Evolutionary conservation across 495 filamentous ascomycete genomes (phyloP).

Genomic region (Aspergillus nanangensis): DNA sequence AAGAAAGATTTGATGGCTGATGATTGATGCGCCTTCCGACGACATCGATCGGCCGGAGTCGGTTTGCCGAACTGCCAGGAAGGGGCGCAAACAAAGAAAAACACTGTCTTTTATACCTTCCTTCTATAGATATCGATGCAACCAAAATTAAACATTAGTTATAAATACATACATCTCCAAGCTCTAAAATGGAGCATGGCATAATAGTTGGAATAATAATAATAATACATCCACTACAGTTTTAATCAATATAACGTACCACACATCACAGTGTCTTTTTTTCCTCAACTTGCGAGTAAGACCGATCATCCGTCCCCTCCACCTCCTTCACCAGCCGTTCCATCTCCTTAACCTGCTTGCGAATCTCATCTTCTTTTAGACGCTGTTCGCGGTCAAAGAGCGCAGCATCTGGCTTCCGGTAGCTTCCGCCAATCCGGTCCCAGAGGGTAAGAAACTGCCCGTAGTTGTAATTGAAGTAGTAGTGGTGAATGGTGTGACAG

Average conservation of each 20-base stretch:
- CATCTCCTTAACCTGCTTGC: constrained; percentile 69
- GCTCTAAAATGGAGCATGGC: no score
- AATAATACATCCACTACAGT: no score
- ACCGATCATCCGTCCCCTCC: constrained; percentile 72
- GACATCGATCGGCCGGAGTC: no score
- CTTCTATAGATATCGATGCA: no score
- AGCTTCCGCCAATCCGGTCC: constrained; percentile 84
- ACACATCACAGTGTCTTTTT: constrained; percentile 1
- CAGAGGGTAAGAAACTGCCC: constrained; percentile 92
- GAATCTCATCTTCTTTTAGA: constrained; percentile 69
- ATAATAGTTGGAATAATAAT: no score
- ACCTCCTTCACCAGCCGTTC: constrained; percentile 70
- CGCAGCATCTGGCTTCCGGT: constrained; percentile 74
- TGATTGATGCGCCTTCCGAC: no score
- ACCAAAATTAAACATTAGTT: no score
- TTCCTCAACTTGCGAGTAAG: constrained; percentile 1
- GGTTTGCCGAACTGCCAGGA: no score
- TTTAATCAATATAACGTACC: background rate
- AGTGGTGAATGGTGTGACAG: constrained; percentile 91
- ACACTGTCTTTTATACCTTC: no score
- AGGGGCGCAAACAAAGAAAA: no score
- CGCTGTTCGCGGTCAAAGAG: constrained; percentile 74
- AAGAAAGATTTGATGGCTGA: no score
- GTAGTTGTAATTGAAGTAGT: constrained; percentile 97
- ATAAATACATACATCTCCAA: no score